Evolutionary conservation across 2,329 filamentous ascomycete genomes (phyloP).

Genomic region (Pleoardoris graminearum): DNA sequence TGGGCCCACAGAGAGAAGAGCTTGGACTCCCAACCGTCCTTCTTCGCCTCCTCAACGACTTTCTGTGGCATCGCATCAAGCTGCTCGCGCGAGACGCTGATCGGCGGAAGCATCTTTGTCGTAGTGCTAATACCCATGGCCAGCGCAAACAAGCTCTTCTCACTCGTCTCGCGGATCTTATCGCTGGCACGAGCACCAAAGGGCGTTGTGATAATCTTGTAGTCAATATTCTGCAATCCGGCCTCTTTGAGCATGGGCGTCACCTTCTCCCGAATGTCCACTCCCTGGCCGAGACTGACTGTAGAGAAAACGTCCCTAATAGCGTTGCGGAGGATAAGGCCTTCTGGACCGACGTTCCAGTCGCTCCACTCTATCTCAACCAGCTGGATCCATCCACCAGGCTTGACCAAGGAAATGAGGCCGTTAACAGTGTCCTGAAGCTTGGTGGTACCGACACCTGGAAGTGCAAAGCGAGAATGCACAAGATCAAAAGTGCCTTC

Average conservation of each 20-base stretch:
- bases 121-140: constrained; percentile 11
- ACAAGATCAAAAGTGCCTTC: constrained; percentile 18
- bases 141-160: constrained; percentile 19
- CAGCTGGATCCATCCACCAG: constrained; percentile 20
- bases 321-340: constrained; percentile 9
- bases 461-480: constrained; percentile 19
- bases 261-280: constrained; percentile 15
- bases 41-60: constrained; percentile 13
- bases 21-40: constrained; percentile 10
- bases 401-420: constrained; percentile 15
- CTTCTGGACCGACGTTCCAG: constrained; percentile 13
- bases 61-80: constrained; percentile 14
- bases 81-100: constrained; percentile 12
- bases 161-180: constrained; percentile 9
- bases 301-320: constrained; percentile 15
- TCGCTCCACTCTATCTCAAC: constrained; percentile 16
- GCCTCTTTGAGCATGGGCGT: constrained; percentile 14
- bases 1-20: constrained; percentile 12
- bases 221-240: constrained; percentile 12
- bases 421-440: constrained; percentile 15
- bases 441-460: constrained; percentile 12
- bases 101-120: constrained; percentile 15
- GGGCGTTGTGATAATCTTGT: constrained; percentile 12
- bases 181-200: constrained; percentile 12
- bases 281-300: constrained; percentile 18